Conservation (phyloP, 352 stramenopile genomes). For the Phytophthora hybrid region DNA sequence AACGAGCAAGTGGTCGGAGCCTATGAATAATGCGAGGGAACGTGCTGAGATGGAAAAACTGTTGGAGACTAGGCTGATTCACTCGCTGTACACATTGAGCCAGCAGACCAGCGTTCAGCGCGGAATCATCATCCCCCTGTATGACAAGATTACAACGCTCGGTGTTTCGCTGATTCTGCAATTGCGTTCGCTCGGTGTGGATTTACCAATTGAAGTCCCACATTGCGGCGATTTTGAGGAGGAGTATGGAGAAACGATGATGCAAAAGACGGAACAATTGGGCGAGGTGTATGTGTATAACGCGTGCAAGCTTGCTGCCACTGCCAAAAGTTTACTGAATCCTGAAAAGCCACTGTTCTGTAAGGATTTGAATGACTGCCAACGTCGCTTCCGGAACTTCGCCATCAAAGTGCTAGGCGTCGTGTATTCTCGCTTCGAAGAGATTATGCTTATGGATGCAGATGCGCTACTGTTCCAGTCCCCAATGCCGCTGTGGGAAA, state of each 20-base stretch:
- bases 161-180: conserved; percentile 73
- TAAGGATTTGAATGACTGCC: conserved; percentile 46
- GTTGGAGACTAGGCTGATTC: conserved; percentile 43
- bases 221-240: conserved; percentile 72
- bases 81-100: conserved; percentile 36
- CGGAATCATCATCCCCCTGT: conserved; percentile 73
- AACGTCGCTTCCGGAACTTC: conserved; percentile 62
- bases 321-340: conserved; percentile 38
- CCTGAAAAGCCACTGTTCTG: conserved; percentile 61
- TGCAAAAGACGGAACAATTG: conserved; percentile 41
- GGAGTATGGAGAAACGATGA: conserved; percentile 43
- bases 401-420: conserved; percentile 73
- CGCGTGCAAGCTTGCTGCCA: conserved; percentile 56
- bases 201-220: conserved; percentile 72
- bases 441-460: conserved; percentile 82
- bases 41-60: conserved; percentile 35
- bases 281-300: conserved; percentile 74
- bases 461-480: conserved; percentile 75
- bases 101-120: conserved; percentile 44
- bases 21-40: conserved; percentile 26
- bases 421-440: conserved; percentile 69
- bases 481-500: conserved; percentile 62
- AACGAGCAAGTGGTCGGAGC: conserved; percentile 24
- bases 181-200: conserved; percentile 57
- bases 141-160: conserved; percentile 64